Conservation (phyloP, 805 yeast species). For the Candida multigemmis region DNA sequence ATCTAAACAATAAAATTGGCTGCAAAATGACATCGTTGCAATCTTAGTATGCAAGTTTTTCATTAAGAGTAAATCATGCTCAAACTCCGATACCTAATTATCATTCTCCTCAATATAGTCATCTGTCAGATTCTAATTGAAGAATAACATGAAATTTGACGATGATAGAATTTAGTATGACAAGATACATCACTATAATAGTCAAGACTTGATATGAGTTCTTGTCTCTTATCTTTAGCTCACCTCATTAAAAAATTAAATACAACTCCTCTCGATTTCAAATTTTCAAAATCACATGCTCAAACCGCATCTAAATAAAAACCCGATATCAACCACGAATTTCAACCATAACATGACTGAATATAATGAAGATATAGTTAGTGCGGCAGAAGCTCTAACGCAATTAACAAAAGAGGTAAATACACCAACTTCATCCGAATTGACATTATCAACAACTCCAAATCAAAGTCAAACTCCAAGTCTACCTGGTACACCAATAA, state of each 20-base stretch:
- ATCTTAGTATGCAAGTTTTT: neutral
- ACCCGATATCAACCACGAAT: neutral
- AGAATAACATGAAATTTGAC: no score
- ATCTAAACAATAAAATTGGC: slow-evolving; percentile 7
- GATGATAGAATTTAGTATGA: no score
- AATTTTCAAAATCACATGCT: neutral
- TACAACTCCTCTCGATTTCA: neutral
- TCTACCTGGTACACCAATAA: no score
- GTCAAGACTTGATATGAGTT: neutral
- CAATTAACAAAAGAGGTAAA: slow-evolving; percentile 15
- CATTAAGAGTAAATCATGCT: neutral
- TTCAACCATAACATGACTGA: slow-evolving; percentile 1
- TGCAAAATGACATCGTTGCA: neutral
- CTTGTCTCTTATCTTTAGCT: neutral
- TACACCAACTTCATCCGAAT: slow-evolving; percentile 4
- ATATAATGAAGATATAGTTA: slow-evolving; percentile 17
- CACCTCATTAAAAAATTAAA: neutral
- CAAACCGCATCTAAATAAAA: slow-evolving; percentile 2
- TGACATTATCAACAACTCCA: slow-evolving; percentile 1
- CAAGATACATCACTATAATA: no score
- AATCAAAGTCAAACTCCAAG: slow-evolving; percentile 4
- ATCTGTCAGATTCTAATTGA: no score
- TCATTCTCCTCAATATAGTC: neutral
- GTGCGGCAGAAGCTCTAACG: slow-evolving; percentile 35
- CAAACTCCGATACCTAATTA: neutral